phyloP scores from a whole-genome alignment of 106 monocot species.

The Apostasia ramifera region DNA sequence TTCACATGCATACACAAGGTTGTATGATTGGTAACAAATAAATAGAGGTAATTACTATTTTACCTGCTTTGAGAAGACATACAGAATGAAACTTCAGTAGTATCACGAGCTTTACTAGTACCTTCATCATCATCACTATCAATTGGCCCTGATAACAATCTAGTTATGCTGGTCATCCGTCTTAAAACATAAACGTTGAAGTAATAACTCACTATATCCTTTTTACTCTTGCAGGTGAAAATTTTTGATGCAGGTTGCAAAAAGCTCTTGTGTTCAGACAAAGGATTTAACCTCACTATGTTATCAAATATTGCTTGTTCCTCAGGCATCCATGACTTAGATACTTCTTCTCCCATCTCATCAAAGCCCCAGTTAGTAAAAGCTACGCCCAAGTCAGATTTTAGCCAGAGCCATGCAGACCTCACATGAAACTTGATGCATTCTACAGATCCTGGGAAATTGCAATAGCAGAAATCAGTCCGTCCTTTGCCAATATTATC shows the following conservation, averaged over 20 bases:
- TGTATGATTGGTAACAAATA: not conserved
- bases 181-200: conserved; percentile 40
- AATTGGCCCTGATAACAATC: conserved; percentile 5
- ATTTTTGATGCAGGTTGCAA: conserved; percentile 18
- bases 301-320: conserved; percentile 23
- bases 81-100: conserved; percentile 2
- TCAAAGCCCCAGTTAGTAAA: conserved; percentile 30
- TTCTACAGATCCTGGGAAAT: conserved; percentile 21
- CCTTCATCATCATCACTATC: conserved; percentile 39
- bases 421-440: conserved; percentile 40
- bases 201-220: conserved; percentile 39
- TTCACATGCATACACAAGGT: too few relatives aligned
- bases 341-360: conserved; percentile 50
- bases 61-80: conserved; percentile 9
- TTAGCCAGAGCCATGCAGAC: conserved; percentile 18
- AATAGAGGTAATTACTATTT: not conserved
- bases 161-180: conserved; percentile 27
- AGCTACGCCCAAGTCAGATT: conserved; percentile 22
- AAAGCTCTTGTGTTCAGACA: conserved; percentile 15
- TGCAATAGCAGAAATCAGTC: conserved; percentile 18
- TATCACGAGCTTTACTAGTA: not conserved
- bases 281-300: conserved; percentile 22
- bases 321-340: conserved; percentile 23
- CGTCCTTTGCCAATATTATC: conserved; percentile 27
- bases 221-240: conserved; percentile 29